Evolutionary conservation across 345 rosid species (phyloP).

Genomic region (Fremontodendron californicum): DNA sequence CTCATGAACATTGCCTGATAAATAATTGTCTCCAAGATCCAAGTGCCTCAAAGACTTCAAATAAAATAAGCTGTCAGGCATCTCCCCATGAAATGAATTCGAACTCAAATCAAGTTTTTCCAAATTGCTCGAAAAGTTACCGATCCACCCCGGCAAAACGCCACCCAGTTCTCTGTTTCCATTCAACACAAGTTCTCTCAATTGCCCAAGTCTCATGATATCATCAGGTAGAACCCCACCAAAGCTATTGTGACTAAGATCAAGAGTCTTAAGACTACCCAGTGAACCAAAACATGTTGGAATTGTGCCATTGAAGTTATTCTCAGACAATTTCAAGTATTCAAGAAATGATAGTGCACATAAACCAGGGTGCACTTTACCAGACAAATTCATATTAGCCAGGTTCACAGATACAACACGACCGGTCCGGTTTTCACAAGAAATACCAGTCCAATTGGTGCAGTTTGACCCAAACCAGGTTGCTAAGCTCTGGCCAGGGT

Average conservation of each 20-base stretch:
- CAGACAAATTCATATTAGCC: constrained; percentile 50
- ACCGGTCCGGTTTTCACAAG: constrained; percentile 56
- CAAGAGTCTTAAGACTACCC: constrained; percentile 50
- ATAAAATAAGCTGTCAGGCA: constrained; percentile 54
- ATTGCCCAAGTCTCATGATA: constrained; percentile 38
- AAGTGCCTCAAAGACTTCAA: constrained; percentile 53
- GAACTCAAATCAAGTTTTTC: constrained; percentile 69
- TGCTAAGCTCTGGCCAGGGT: constrained; percentile 49
- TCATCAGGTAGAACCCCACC: constrained; percentile 54
- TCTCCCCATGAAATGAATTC: constrained; percentile 59
- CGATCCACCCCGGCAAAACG: constrained; percentile 58
- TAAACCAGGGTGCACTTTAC: constrained; percentile 54
- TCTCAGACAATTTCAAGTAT: constrained; percentile 47
- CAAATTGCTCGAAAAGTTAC: constrained; percentile 50
- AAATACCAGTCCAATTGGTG: constrained; percentile 68
- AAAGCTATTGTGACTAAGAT: constrained; percentile 63
- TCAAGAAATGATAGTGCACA: constrained; percentile 56
- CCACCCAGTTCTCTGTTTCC: constrained; percentile 60
- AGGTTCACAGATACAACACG: constrained; percentile 57
- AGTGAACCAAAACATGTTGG: constrained; percentile 64
- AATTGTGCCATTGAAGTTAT: constrained; percentile 52
- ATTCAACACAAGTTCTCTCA: constrained; percentile 54
- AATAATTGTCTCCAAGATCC: constrained; percentile 58
- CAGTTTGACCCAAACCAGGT: constrained; percentile 72
- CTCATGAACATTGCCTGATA: constrained; percentile 57